A percentile compares a stretch with the other conserved stretches of the same genome.
Conservation (phyloP, 768 basidiomycete species). For the Trametes cubensis region DNA sequence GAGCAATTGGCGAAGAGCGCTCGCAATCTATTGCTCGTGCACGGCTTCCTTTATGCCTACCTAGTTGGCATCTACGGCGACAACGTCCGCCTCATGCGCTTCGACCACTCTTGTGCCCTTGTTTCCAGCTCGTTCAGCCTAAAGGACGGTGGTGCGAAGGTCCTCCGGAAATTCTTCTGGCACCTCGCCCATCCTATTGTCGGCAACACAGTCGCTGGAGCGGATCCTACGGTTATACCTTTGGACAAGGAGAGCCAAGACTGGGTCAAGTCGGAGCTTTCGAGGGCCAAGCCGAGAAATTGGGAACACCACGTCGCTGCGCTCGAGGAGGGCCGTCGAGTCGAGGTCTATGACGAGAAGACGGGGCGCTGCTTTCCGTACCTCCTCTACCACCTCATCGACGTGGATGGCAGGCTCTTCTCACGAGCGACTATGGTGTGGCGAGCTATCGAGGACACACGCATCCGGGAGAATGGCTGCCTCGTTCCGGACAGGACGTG, state of each 20-base stretch:
- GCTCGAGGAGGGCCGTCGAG: background rate
- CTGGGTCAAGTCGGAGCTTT: constrained; percentile 4
- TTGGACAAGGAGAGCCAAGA: background rate
- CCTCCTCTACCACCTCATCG: constrained; percentile 4
- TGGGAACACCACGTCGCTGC: background rate
- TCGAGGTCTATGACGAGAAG: constrained; percentile 1
- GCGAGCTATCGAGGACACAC: constrained; percentile 18
- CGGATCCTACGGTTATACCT: background rate
- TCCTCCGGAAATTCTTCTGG: constrained; percentile 22
- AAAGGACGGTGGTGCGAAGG: background rate
- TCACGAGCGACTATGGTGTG: constrained; percentile 20
- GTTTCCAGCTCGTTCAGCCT: constrained; percentile 11
- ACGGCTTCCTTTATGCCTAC: constrained; percentile 11
- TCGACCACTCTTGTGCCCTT: constrained; percentile 21
- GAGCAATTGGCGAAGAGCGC: constrained; percentile 10
- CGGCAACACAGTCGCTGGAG: constrained; percentile 3
- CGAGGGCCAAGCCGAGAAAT: background rate
- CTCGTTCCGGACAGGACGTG: background rate
- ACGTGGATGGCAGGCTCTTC: constrained; percentile 14
- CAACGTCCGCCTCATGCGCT: constrained; percentile 11
- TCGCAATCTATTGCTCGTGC: constrained; percentile 8
- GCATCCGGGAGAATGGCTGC: background rate
- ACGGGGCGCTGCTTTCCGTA: background rate
- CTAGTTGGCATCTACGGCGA: constrained; percentile 14
- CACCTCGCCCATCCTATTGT: constrained; percentile 10